A percentile compares a stretch with the other conserved stretches of the same genome.
Conservation (phyloP, 2,329 filamentous ascomycete species). For the Aureobasidium leucospermi region DNA sequence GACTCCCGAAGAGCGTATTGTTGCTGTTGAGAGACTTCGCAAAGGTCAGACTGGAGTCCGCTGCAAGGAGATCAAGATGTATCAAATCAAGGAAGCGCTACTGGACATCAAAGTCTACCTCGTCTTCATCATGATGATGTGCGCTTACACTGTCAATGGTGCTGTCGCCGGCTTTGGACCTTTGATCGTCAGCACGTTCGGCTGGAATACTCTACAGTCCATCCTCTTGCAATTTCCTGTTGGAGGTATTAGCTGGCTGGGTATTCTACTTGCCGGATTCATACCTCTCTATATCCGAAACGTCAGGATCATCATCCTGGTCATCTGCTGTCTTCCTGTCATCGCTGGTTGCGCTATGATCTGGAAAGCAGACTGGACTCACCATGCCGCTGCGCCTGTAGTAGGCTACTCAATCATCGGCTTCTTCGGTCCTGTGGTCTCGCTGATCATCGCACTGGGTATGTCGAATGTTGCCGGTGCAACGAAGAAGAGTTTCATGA, state of each 20-base stretch:
- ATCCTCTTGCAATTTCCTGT: slow-evolving; percentile 71
- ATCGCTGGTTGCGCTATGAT: slow-evolving; percentile 69
- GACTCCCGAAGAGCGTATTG: slow-evolving; percentile 28
- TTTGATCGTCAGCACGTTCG: slow-evolving; percentile 64
- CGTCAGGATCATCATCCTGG: slow-evolving; percentile 57
- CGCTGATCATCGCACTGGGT: slow-evolving; percentile 49
- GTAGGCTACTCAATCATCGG: slow-evolving; percentile 66
- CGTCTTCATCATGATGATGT: slow-evolving; percentile 37
- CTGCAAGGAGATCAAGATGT: slow-evolving; percentile 24
- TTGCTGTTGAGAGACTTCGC: slow-evolving; percentile 30
- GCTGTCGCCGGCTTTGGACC: slow-evolving; percentile 65
- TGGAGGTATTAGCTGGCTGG: slow-evolving; percentile 59
- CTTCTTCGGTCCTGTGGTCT: slow-evolving; percentile 65
- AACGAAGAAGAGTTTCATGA: slow-evolving; percentile 73
- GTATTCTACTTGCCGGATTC: slow-evolving; percentile 60
- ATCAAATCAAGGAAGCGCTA: slow-evolving; percentile 22
- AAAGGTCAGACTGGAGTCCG: slow-evolving; percentile 30
- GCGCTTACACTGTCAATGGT: slow-evolving; percentile 64
- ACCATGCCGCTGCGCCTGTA: slow-evolving; percentile 59
- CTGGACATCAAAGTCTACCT: slow-evolving; percentile 23
- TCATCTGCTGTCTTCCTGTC: slow-evolving; percentile 62
- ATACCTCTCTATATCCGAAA: slow-evolving; percentile 54
- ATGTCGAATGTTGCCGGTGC: slow-evolving; percentile 67
- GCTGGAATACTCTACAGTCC: slow-evolving; percentile 54
- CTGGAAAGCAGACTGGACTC: slow-evolving; percentile 59